These are phyloP conservation scores for Aspergillus wentii DNA, from an alignment of 495 filamentous ascomycete genomes.

Conservation along the genomic window DNA sequence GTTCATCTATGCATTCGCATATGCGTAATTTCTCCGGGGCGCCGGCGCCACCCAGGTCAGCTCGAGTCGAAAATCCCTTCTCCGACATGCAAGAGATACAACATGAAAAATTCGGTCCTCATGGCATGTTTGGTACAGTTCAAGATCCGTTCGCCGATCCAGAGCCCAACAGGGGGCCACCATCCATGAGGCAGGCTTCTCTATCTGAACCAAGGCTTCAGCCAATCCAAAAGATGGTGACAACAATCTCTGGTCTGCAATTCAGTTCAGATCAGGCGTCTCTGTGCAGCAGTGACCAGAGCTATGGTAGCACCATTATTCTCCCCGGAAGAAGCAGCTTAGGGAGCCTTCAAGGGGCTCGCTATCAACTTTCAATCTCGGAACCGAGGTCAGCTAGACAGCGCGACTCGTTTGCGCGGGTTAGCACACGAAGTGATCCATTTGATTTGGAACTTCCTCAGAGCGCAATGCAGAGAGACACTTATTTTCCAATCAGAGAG, in stretches of 20 bases:
- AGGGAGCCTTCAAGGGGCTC: constrained; percentile 12
- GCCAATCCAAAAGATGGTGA: background rate
- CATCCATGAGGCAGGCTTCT: background rate
- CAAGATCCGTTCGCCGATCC: constrained; percentile 7
- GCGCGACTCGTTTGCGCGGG: constrained; percentile 4
- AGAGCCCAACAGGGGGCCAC: background rate
- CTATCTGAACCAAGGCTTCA: background rate
- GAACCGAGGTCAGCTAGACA: constrained; percentile 2
- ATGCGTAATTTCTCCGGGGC: background rate
- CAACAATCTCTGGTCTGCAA: background rate
- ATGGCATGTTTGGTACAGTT: background rate
- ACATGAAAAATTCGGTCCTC: background rate
- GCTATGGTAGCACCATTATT: constrained; percentile 17
- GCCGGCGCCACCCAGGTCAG: background rate
- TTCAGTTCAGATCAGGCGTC: constrained; percentile 10
- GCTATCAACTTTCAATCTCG: constrained; percentile 9
- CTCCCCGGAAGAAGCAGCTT: constrained; percentile 19
- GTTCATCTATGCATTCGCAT: background rate
- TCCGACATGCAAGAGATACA: constrained; percentile 9
- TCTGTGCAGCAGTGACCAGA: constrained; percentile 16
- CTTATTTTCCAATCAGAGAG: constrained; percentile 5
- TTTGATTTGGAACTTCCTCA: constrained; percentile 57
- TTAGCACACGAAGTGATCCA: constrained; percentile 53
- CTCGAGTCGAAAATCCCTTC: constrained; percentile 12
- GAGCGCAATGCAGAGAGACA: constrained; percentile 9